Evolutionary conservation across 2,329 filamentous ascomycete genomes (phyloP), one percentile per base, ranked within the genome.

Genomic region (Aureobasidium sp.): DNA sequence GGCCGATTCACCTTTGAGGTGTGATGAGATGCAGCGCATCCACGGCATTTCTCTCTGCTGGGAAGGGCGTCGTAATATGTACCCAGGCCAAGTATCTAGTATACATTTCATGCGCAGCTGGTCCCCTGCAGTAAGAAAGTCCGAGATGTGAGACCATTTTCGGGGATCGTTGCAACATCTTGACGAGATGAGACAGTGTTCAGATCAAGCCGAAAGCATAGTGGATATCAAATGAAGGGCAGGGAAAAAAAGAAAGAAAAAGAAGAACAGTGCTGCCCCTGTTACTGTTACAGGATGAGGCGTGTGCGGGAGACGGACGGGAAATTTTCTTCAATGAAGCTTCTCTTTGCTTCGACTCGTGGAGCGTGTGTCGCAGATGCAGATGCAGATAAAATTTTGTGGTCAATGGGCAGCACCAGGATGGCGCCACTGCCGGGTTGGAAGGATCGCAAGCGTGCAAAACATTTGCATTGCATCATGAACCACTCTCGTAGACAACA

Each of bases 331-430:
- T 58, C 39, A 37, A 50, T 36, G 45, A 50, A 50, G 44, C 45
- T 59, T 59, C 57, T 59, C 27, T 42, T 50, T 41, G 37, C 57
- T 59, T 49, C 45, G 44, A 49, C 45, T 59, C 34, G 45, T 48
- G 36, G 37, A 42, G 57, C 29, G 57, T 59, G 21, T 21, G 42
- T 63, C 45, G n/a, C 45, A 48, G 45, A 48, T 27, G 36, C 54
- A 49, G 48, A 45, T 8, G 37, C 50, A 50, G 55, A 48, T 61
- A 44, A 44, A 21, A 37, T 32, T 62, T 32, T 21, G 47, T 59
- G 39, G 21, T 50, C 34, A 50, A 59, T 47, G 44, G 21, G 41
- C 41, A 21, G 21, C 21, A 37, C 13, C 42, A 58, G 54, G 44
- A 50, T 59, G 57, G 57, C 57, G 57, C 57, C 57, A 59, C 45